Conservation (phyloP, 192 early-diverging fungal genomes). For the Coemansia sp. region DNA sequence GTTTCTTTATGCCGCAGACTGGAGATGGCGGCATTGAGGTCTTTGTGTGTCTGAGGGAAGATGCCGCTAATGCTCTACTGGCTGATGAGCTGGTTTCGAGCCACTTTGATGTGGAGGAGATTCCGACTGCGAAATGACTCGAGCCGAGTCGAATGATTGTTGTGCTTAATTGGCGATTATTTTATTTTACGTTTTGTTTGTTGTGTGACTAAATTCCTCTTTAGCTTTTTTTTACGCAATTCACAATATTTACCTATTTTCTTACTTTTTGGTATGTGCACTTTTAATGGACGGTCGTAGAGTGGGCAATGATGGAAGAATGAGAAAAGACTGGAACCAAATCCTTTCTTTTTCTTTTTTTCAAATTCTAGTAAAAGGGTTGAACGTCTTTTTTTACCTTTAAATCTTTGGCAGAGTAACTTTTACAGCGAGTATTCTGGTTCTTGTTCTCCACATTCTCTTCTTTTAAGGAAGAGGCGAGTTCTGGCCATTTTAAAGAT, state of each 20-base stretch:
- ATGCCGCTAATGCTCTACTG: background rate
- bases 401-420: background rate
- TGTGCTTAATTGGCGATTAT: background rate
- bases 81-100: constrained; percentile 10
- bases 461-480: background rate
- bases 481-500: background rate
- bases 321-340: background rate
- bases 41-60: background rate
- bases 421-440: background rate
- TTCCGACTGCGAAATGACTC: background rate
- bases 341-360: background rate
- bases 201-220: background rate
- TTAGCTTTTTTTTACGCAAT: background rate
- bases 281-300: background rate
- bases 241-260: background rate
- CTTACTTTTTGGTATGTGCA: background rate
- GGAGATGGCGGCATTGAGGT: constrained; percentile 27
- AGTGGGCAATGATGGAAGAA: background rate
- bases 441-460: background rate
- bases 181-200: background rate
- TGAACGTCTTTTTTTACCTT: constrained; percentile 1
- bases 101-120: constrained; percentile 12
- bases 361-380: constrained; percentile 18
- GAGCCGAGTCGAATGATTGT: no score
- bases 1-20: constrained; percentile 7